A percentile compares a stretch with the other conserved stretches of the same genome.
These are phyloP conservation scores for Rhizopus delemar DNA, from an alignment of 371 early-diverging fungal genomes.

Conservation along the genomic window DNA sequence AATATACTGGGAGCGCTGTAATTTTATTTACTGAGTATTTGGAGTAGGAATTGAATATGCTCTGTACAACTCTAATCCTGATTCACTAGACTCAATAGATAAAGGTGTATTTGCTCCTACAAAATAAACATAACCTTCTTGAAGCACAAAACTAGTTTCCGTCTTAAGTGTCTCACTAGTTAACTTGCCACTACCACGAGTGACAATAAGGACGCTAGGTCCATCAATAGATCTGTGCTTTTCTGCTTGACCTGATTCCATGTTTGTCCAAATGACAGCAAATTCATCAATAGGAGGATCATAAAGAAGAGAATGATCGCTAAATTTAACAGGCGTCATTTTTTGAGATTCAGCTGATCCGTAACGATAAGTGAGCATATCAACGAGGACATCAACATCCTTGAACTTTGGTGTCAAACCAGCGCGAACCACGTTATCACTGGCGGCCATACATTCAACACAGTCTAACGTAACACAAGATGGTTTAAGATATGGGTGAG, in stretches of 20 bases:
- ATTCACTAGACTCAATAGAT: conserved; percentile 42
- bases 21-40: neutral
- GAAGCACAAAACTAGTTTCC: conserved; percentile 26
- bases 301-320: conserved; percentile 69
- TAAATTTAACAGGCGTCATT: conserved; percentile 55
- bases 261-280: conserved; percentile 70
- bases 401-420: conserved; percentile 98
- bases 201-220: conserved; percentile 85
- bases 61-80: conserved; percentile 61
- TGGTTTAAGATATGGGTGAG: neutral
- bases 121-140: conserved; percentile 68
- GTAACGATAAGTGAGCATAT: conserved; percentile 91
- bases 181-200: conserved; percentile 59
- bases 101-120: conserved; percentile 60
- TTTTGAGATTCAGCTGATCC: conserved; percentile 79
- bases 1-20: too few species aligned
- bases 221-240: conserved; percentile 64
- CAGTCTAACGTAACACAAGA: conserved; percentile 64
- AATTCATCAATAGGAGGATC: conserved; percentile 97
- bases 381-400: conserved; percentile 89
- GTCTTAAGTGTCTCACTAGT: conserved; percentile 27
- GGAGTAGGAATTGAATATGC: conserved; percentile 51
- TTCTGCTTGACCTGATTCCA: conserved; percentile 54
- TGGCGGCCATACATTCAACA: conserved; percentile 97
- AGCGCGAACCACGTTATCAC: conserved; percentile 96